Conservation (phyloP, 2,329 filamentous ascomycete genomes). For the Trichoderma polysporum region DNA sequence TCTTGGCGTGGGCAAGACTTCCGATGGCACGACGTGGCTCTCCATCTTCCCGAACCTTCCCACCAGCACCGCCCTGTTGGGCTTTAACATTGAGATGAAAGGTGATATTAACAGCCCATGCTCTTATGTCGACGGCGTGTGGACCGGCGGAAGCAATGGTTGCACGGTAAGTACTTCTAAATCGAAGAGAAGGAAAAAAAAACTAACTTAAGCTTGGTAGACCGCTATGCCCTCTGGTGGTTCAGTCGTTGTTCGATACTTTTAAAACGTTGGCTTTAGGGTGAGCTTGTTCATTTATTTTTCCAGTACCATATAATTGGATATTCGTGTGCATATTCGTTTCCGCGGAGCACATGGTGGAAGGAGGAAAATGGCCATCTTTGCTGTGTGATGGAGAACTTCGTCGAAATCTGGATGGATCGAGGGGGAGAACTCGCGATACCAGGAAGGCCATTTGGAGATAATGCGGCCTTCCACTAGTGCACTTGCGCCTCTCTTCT, state of each 20-base stretch:
- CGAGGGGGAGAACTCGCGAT: neutral
- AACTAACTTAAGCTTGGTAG: constrained; percentile 34
- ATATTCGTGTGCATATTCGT: constrained; percentile 39
- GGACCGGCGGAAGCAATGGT: constrained; percentile 57
- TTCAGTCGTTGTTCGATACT: constrained; percentile 47
- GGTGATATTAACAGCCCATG: constrained; percentile 63
- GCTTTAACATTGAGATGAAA: constrained; percentile 75
- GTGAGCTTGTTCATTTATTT: constrained; percentile 13
- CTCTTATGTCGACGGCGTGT: constrained; percentile 64
- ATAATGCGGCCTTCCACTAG: constrained; percentile 10
- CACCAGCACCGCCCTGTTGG: constrained; percentile 66
- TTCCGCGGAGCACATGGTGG: constrained; percentile 24
- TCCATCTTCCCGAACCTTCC: constrained; percentile 83
- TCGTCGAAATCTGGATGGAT: neutral
- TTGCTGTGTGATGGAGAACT: neutral
- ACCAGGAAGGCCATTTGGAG: constrained; percentile 3
- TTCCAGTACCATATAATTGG: constrained; percentile 31
- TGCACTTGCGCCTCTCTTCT: constrained; percentile 16
- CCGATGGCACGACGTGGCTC: constrained; percentile 67
- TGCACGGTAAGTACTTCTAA: constrained; percentile 72
- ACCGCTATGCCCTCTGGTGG: constrained; percentile 44
- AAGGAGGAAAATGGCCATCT: neutral
- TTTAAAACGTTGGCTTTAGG: constrained; percentile 29
- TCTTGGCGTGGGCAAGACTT: constrained; percentile 73
- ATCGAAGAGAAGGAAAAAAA: neutral